phyloP scores from a whole-genome alignment of 495 filamentous ascomycete genomes.

The Xylaria longipes region DNA sequence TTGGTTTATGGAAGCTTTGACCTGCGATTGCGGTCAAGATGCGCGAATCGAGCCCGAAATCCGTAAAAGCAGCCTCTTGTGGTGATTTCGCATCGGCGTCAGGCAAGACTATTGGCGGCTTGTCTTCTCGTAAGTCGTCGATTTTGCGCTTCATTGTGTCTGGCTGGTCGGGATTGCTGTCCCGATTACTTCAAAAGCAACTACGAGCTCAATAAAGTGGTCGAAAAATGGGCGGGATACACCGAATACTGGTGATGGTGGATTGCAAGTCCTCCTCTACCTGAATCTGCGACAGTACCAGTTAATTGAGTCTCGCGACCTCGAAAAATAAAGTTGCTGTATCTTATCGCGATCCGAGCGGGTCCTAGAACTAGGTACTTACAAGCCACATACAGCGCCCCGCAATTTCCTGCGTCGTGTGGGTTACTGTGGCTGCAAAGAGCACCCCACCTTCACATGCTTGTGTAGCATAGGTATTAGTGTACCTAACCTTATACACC shows the following conservation, averaged over 20 bases:
- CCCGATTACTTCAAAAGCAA: neutral
- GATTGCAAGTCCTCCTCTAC: neutral
- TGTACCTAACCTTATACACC: too few species aligned
- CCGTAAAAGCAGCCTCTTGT: constrained; percentile 52
- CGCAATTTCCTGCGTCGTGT: constrained; percentile 1
- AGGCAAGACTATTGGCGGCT: constrained; percentile 10
- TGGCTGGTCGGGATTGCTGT: neutral
- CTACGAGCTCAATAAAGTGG: neutral
- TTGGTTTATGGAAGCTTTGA: constrained; percentile 83
- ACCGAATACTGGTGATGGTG: neutral
- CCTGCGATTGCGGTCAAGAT: constrained; percentile 85
- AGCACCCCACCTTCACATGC: neutral
- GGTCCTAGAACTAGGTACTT: neutral
- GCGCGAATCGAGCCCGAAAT: constrained; percentile 79
- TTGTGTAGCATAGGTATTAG: too few species aligned
- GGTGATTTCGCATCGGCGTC: constrained; percentile 21
- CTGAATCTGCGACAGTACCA: neutral
- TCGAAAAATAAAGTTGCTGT: constrained; percentile 18
- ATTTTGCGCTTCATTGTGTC: constrained; percentile 62
- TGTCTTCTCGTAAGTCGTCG: constrained; percentile 40
- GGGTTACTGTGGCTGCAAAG: constrained; percentile 3
- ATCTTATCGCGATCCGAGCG: constrained; percentile 19
- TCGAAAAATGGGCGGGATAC: neutral
- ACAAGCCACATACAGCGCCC: neutral
- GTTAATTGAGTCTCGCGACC: neutral